These are phyloP conservation scores for Aleurites moluccanus DNA, from an alignment of 441 rosid species.

Conservation along the genomic window DNA sequence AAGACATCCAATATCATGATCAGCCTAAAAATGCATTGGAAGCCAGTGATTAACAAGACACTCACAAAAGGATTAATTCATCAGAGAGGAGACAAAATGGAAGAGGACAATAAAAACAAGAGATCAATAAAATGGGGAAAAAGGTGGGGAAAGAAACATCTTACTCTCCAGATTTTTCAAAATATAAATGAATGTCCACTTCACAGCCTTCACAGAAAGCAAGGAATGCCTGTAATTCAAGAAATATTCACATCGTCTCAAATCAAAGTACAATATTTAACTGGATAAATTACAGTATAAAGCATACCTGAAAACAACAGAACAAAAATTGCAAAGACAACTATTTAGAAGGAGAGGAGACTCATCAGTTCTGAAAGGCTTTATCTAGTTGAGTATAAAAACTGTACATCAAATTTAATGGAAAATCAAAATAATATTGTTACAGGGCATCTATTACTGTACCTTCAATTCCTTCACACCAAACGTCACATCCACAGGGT, in stretches of 20 bases:
- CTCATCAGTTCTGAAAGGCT: neutral
- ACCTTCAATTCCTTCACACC: slow-evolving; percentile 87
- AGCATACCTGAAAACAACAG: neutral
- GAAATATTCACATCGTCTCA: neutral
- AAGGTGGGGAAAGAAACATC: slow-evolving; percentile 25
- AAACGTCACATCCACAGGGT: slow-evolving; percentile 85
- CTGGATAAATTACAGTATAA: slow-evolving; percentile 2
- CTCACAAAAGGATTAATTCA: neutral
- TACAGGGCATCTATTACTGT: slow-evolving; percentile 21
- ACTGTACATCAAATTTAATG: neutral
- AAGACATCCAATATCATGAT: neutral
- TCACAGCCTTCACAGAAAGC: slow-evolving; percentile 85
- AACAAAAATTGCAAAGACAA: too few species aligned
- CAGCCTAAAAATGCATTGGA: neutral
- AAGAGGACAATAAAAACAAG: neutral
- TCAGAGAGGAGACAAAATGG: neutral
- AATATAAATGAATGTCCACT: slow-evolving; percentile 71
- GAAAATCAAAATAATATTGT: slow-evolving; percentile 13
- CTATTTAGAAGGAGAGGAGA: neutral
- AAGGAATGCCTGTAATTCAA: slow-evolving; percentile 67
- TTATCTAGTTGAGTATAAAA: slow-evolving; percentile 7
- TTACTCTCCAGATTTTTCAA: slow-evolving; percentile 91
- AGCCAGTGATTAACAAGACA: slow-evolving; percentile 4
- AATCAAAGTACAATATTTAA: neutral
- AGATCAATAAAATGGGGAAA: neutral